Base-by-base conservation (phyloP, 306 rosid genomes). In the Citrullus amarus region DNA sequence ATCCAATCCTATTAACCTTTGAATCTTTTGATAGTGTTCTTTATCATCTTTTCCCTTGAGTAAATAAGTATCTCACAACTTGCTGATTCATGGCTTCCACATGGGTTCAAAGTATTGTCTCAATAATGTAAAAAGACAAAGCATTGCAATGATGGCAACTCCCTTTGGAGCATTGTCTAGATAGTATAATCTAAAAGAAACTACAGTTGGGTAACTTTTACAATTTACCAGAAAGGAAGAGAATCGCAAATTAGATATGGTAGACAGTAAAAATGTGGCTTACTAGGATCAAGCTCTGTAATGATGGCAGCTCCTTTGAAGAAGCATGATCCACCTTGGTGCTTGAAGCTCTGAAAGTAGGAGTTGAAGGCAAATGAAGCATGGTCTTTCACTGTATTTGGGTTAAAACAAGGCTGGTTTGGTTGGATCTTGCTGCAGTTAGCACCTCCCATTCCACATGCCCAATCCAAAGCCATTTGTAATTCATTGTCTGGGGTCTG, bases 221-320 rank as follows among this genome's bases (percentile, higher is more conserved):
- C 50, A 15, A 17, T 34, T 32, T 36, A 18, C 43, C 9, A 61
- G 67, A 63, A 63, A 63, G 70, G 9, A 63, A 66, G 48, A 61
- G 39, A 61, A 5, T 69, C 30, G 22, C 16, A 12, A 18, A 51
- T 51, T 13, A 14, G 18, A 46, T 41, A 46, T 30, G 9, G 60
- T 36, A 51, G 54, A 44, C n/a, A 18, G 75, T 15, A 70, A 43
- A 53, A 70, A 22, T 1, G 38, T 50, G 56, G 51, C 93, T 83
- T 86, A 92, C 98, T 90, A 18, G 98, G 98, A 86, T 94, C 98
- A 39, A 77, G 82, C 75, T 90, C 89, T 32, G 98, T 89, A 73
- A 87, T 78, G 69, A 94, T 79, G 76, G 92, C 91, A 82, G 94
- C 91, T 55, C 88, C 90, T 77, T 87, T 85, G 86, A 92, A 90